Base-by-base conservation (phyloP, 176 grass and related monocot genomes). In the Oryza meyeriana region DNA sequence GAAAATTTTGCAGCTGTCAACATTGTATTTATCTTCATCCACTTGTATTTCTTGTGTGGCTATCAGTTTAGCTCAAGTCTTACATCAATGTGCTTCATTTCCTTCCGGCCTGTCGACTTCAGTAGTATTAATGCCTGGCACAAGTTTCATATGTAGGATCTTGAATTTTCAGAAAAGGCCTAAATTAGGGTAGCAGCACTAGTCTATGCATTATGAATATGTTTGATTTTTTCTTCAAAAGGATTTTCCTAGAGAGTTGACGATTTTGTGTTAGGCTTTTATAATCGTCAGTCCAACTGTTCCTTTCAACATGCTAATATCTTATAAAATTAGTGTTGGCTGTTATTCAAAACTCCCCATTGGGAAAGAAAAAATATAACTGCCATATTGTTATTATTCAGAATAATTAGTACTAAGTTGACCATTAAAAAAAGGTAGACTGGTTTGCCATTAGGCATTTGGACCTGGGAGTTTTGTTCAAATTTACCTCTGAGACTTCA, bases 181-280 rank as follows among this genome's bases (percentile, higher is more conserved):
- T 79, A 74, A 74, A 83, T 86, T 40, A 63, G 74, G 25, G 74
- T 40, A 85, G 38, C 68, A 69, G 14, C 71, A 42, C 34, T 55
- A 74, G 74, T 71, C 74, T 45, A 79, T 14, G 30, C 42, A 61
- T 79, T 68, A 74, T 33, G 26, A 34, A 72, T 29, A 28, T 66
- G 27, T 32, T 80, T 42, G 22, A 55, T 44, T 81, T 89, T 58
- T 48, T 67, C 44, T 73, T 17, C 10, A 17, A 66, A 72, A 72
- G 78, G 78, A 77, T 66, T 34, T 29, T 65, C 72, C 65, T 78
- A 73, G 79, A 86, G 66, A 44, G 44, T 26, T 36, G 59, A 90
- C 34, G 42, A 66, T 66, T 86, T 38, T 27, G 48, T 18, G 1
- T 59, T 45, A 35, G 27, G 64, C 22, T 42, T 29, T 47, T 47